phyloP scores from a whole-genome alignment of 1,139 yeast species.

The Pichia inconspicua region DNA sequence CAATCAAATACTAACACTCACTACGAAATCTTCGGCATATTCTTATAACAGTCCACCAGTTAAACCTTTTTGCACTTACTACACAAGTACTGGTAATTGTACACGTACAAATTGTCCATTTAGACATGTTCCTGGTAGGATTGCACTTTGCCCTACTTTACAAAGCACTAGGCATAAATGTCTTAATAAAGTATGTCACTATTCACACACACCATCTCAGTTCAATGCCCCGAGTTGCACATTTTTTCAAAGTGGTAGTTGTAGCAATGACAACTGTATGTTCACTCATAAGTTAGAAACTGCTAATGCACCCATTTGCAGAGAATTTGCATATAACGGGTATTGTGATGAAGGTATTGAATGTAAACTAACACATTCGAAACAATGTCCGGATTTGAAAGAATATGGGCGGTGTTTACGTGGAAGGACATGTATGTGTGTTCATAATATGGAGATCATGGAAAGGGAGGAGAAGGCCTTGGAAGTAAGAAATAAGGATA shows the following conservation, averaged over 20 bases:
- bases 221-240: slow-evolving; percentile 62
- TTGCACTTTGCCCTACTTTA: slow-evolving; percentile 46
- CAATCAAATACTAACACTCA: slow-evolving; percentile 3
- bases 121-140: slow-evolving; percentile 43
- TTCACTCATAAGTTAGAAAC: slow-evolving; percentile 44
- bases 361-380: slow-evolving; percentile 52
- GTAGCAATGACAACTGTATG: slow-evolving; percentile 48
- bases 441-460: slow-evolving; percentile 3
- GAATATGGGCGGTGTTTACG: slow-evolving; percentile 51
- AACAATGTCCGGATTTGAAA: slow-evolving; percentile 66
- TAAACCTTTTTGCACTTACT: slow-evolving; percentile 5
- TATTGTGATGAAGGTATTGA: slow-evolving; percentile 55
- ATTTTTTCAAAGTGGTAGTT: slow-evolving; percentile 42
- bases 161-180: slow-evolving; percentile 44
- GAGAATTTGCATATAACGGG: slow-evolving; percentile 62
- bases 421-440: slow-evolving; percentile 11
- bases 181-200: slow-evolving; percentile 39
- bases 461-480: slow-evolving; percentile 1
- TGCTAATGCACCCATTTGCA: slow-evolving; percentile 38
- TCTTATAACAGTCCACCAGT: background rate
- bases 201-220: slow-evolving; percentile 52
- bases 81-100: slow-evolving; percentile 31
- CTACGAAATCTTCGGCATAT: background rate
- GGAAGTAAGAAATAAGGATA: slow-evolving; percentile 28
- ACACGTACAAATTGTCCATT: slow-evolving; percentile 36